Base-by-base conservation (phyloP, 768 basidiomycete species). In the Mycena pura region DNA sequence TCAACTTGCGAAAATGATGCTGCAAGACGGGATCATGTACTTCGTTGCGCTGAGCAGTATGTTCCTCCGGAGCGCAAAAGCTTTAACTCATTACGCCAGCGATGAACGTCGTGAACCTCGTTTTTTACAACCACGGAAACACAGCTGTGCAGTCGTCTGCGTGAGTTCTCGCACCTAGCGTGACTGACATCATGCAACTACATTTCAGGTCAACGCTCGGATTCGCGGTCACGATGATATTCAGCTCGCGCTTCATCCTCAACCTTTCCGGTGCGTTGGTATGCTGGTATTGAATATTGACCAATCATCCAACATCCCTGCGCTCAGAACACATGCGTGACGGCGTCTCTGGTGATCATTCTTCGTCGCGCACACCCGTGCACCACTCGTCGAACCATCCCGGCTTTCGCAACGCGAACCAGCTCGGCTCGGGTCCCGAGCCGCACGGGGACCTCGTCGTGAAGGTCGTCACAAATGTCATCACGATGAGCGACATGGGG, bases 51-150 rank as follows among this genome's bases (percentile, higher is more conserved):
- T 63, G 15, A 47, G 34, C 25, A 45, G 55, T 57, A 39, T 13
- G 45, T 8, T 28, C 17, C 6, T 13, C 29, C 32, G 7, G 6
- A 28, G 9, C 28, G n/a, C 21, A 22, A 24, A n/a, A n/a, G n/a
- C n/a, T n/a, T n/a, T n/a, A n/a, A n/a, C 48, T 52, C 6, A 39
- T 25, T 13, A 5, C 24, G 28, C 19, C 32, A 38, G 62, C 48
- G 1, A 63, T 63, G 62, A 63, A 63, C 49, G 15, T 63, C 34
- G 32, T 58, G 13, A 63, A 63, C 43, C 32, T 63, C 3, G 47
- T 63, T 8, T 63, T 63, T 29, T 63, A 44, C 55, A 28, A 49
- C 8, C 50, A 36, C 34, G 7, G 19, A 17, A 38, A 52, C 40
- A 28, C 49, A 9, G 32, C 55, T 6, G 8, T 63, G 9, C 62